Percentiles rank a stretch among this genome's conserved stretches.
Evolutionary conservation across 805 yeast species (phyloP).

Genomic region (Candida ovalis): DNA sequence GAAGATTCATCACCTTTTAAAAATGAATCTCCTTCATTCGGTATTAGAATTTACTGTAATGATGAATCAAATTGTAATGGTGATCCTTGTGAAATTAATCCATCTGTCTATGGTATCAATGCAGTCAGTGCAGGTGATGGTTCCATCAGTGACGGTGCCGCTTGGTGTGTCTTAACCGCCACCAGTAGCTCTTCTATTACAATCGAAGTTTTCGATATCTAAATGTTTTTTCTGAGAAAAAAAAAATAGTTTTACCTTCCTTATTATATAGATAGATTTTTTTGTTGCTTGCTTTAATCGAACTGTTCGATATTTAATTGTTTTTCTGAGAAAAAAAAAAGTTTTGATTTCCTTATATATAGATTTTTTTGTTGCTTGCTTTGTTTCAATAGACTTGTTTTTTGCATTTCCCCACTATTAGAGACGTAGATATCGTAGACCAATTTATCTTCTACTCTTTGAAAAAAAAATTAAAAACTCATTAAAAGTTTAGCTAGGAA

Average conservation of each 20-base stretch:
- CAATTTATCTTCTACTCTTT: neutral
- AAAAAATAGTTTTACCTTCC: neutral
- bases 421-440: neutral
- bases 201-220: conserved; percentile 62
- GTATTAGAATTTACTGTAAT: conserved; percentile 71
- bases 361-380: too few species aligned
- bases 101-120: conserved; percentile 58
- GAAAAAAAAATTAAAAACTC: conserved; percentile 16
- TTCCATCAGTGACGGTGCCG: conserved; percentile 46
- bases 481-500: too few species aligned
- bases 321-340: too few species aligned
- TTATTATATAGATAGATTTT: too few species aligned
- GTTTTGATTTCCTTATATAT: too few species aligned
- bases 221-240: neutral
- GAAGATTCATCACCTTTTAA: conserved; percentile 55
- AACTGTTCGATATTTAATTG: too few species aligned
- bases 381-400: too few species aligned
- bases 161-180: conserved; percentile 85
- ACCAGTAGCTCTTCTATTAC: conserved; percentile 56
- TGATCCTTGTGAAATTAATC: conserved; percentile 79
- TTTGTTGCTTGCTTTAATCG: too few species aligned
- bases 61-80: conserved; percentile 68
- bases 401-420: too few species aligned
- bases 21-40: conserved; percentile 57
- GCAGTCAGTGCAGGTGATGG: conserved; percentile 43